Evolutionary conservation across 2,329 filamentous ascomycete genomes (phyloP).

Genomic region (Diplodia scrobiculata): DNA sequence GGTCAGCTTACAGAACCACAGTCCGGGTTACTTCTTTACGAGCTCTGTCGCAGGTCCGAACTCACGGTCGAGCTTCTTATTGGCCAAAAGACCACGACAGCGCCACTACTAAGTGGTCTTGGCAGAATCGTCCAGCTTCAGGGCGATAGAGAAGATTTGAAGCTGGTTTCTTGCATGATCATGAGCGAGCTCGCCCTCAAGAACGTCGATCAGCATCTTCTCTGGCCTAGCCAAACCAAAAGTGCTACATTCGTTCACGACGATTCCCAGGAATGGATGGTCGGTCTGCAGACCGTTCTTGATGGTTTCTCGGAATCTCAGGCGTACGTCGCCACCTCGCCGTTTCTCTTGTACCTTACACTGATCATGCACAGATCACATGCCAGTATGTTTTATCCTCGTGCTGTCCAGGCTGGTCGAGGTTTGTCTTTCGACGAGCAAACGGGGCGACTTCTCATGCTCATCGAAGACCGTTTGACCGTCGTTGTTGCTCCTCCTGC

Average conservation of each 20-base stretch:
- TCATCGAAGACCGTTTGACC: slow-evolving; percentile 32
- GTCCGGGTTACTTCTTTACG: slow-evolving; percentile 12
- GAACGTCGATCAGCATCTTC: slow-evolving; percentile 35
- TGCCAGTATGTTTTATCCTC: neutral
- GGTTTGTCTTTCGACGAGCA: slow-evolving; percentile 31
- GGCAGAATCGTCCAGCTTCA: slow-evolving; percentile 36
- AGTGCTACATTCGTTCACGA: slow-evolving; percentile 36
- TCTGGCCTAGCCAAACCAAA: slow-evolving; percentile 36
- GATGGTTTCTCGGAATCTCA: slow-evolving; percentile 32
- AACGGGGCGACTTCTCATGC: neutral
- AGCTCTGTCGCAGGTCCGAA: neutral
- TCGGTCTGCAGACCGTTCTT: slow-evolving; percentile 37
- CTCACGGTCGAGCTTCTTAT: neutral
- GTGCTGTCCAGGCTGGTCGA: slow-evolving; percentile 34
- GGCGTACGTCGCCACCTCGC: slow-evolving; percentile 18
- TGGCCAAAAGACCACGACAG: too few species aligned
- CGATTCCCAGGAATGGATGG: slow-evolving; percentile 35
- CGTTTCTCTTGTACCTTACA: neutral
- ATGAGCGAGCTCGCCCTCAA: slow-evolving; percentile 36
- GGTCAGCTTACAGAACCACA: neutral
- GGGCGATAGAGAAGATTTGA: slow-evolving; percentile 38
- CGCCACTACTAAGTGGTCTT: slow-evolving; percentile 27
- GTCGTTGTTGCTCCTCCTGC: slow-evolving; percentile 33
- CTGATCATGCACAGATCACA: neutral
- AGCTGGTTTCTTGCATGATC: slow-evolving; percentile 39